These are phyloP conservation scores for Lyophyllum decastes DNA, from an alignment of 768 basidiomycete genomes.

Conservation along the genomic window DNA sequence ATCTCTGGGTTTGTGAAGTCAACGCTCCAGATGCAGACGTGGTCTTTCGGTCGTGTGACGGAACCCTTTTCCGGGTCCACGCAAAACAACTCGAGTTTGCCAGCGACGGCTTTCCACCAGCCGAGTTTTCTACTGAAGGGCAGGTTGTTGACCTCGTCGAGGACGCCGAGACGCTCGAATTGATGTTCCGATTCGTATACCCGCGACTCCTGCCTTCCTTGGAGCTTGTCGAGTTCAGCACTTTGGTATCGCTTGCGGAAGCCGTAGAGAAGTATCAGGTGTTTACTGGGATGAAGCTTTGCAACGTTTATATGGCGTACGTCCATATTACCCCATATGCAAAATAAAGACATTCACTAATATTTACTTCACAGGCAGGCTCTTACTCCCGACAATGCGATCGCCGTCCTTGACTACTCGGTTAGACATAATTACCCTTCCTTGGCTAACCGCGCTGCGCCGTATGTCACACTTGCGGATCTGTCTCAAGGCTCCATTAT, in stretches of 20 bases:
- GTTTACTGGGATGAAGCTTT: background rate
- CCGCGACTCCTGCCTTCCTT: slow-evolving; percentile 7
- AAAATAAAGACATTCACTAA: background rate
- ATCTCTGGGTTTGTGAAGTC: background rate
- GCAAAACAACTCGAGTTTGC: background rate
- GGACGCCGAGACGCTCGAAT: background rate
- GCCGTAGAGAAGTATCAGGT: slow-evolving; percentile 22
- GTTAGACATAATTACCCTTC: background rate
- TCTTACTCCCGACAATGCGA: background rate
- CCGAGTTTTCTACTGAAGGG: background rate
- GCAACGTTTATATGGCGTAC: background rate
- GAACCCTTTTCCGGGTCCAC: background rate
- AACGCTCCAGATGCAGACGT: background rate
- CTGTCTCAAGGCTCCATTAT: background rate
- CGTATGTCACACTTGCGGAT: background rate
- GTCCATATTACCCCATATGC: background rate
- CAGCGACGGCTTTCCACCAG: background rate
- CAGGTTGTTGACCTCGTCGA: slow-evolving; percentile 11
- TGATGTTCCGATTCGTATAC: slow-evolving; percentile 7
- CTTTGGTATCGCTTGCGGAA: slow-evolving; percentile 6
- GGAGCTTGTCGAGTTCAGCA: background rate
- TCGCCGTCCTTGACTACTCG: background rate
- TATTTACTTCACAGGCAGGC: background rate
- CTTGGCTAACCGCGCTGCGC: background rate
- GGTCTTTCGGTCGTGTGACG: background rate